phyloP scores from a whole-genome alignment of 2,329 filamentous ascomycete species.

The Colletotrichum costaricense region DNA sequence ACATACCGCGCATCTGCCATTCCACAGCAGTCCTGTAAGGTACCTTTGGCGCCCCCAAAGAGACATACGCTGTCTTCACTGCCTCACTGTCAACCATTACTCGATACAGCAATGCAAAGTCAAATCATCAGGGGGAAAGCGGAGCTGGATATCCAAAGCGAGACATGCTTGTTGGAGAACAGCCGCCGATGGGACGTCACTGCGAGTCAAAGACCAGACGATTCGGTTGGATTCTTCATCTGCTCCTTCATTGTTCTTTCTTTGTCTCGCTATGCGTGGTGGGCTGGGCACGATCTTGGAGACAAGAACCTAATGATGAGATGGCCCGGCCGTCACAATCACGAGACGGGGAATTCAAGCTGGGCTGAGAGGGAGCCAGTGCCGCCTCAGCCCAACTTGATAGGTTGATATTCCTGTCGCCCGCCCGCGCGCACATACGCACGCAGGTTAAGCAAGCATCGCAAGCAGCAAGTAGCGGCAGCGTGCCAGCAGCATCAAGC shows the following conservation, averaged over 20 bases:
- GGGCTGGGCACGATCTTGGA: background rate
- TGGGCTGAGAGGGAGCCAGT: constrained; percentile 11
- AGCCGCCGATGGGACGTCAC: constrained; percentile 25
- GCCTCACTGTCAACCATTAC: background rate
- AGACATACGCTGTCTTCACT: background rate
- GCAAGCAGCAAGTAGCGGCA: constrained; percentile 21
- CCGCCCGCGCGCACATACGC: constrained; percentile 20
- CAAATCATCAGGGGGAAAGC: constrained; percentile 9
- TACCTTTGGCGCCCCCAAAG: constrained; percentile 27
- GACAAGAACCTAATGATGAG: background rate
- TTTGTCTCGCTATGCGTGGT: constrained; percentile 1
- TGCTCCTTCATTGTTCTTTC: constrained; percentile 3
- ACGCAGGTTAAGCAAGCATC: constrained; percentile 21
- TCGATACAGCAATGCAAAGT: background rate
- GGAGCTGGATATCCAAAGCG: background rate
- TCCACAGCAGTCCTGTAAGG: constrained; percentile 31
- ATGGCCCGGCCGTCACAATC: constrained; percentile 7
- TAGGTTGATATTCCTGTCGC: constrained; percentile 30
- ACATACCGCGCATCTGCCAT: constrained; percentile 23
- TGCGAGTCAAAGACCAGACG: constrained; percentile 12
- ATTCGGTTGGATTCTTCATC: constrained; percentile 22
- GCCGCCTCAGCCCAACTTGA: constrained; percentile 18
- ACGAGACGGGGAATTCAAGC: background rate
- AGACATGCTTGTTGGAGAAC: constrained; percentile 28
- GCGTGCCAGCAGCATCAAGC: constrained; percentile 1